Percentiles rank a stretch among this genome's conserved stretches.
Conservation (phyloP, 2,329 filamentous ascomycete genomes). For the Penicillium sp. region DNA sequence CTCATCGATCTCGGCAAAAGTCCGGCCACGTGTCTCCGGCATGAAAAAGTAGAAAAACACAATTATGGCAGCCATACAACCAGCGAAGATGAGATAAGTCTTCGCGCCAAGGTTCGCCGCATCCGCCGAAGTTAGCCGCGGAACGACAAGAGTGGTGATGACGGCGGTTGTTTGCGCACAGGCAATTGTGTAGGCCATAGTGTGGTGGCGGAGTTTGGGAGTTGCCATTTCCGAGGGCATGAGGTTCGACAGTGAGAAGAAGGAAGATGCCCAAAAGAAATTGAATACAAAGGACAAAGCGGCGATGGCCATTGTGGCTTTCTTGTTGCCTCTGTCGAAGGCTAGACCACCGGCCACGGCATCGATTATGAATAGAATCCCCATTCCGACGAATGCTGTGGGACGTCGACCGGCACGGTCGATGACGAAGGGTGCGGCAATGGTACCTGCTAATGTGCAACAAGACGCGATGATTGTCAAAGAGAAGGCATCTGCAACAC, state of each 20-base stretch:
- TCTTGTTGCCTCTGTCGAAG: slow-evolving; percentile 23
- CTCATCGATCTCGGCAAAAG: slow-evolving; percentile 36
- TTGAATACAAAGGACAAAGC: slow-evolving; percentile 37
- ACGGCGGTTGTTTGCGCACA: slow-evolving; percentile 39
- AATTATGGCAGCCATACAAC: slow-evolving; percentile 32
- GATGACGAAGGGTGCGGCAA: slow-evolving; percentile 36
- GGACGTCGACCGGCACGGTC: slow-evolving; percentile 37
- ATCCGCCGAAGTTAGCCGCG: slow-evolving; percentile 35
- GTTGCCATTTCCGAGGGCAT: slow-evolving; percentile 40
- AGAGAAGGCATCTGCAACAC: slow-evolving; percentile 33
- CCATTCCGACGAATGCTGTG: slow-evolving; percentile 37
- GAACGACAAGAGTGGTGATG: slow-evolving; percentile 41
- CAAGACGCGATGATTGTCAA: slow-evolving; percentile 39
- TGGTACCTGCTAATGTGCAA: slow-evolving; percentile 37
- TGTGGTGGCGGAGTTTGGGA: slow-evolving; percentile 37
- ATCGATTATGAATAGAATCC: slow-evolving; percentile 35
- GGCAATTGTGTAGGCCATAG: slow-evolving; percentile 38
- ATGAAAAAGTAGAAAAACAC: slow-evolving; percentile 30
- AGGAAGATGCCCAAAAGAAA: slow-evolving; percentile 40
- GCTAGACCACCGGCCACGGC: slow-evolving; percentile 36
- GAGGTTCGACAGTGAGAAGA: slow-evolving; percentile 35
- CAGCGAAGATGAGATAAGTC: slow-evolving; percentile 35
- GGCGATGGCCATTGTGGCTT: slow-evolving; percentile 30
- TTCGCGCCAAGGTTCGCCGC: slow-evolving; percentile 35
- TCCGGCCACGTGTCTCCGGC: slow-evolving; percentile 33